Base-by-base conservation (phyloP, 371 early-diverging fungal species). In the Mortierella polycephala region DNA sequence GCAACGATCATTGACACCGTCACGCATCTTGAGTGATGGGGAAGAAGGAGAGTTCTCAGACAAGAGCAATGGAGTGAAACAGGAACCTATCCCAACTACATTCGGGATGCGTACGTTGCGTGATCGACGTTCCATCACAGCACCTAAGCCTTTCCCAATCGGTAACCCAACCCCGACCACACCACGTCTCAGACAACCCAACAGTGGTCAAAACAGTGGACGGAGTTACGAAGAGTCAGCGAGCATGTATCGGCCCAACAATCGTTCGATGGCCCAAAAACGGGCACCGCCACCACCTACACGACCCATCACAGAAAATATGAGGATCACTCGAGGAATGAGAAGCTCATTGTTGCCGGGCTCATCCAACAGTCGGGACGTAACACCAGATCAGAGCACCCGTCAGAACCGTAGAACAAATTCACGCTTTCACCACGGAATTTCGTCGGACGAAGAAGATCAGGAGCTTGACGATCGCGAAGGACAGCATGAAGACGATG, bases 251-350 rank as follows among this genome's bases (percentile, higher is more conserved):
- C 69, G 62, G 9, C 60, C 73, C 20, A 57, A 56, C 20, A 20
- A 66, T 12, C 62, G 67, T 2, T 66, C 69, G 5, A 12, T 66
- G 8, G 41, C 69, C 11, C 46, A 63, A 18, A 72, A 73, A 47
- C 54, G 69, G 30, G 30, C 30, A 62, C 63, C 56, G 0, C 47
- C 49, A 23, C 80, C 65, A 1, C 20, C 49, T 12, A 58, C 69
- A 47, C 69, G 80, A 20, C 56, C 62, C 0, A 69, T 79, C 20
- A 59, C 67, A 1, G 80, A 79, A 53, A 73, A 73, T 45, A 79
- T 79, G 80, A 68, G 80, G 56, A 73, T 79, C 57, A 79, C 80
- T 1, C 64, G 80, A 21, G 74, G 70, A 47, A 79, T 79, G 80
- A 62, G 64, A 13, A 57, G 66, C 20, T 65, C 69, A 5, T 37